Evolutionary conservation across 257 asterid species (phyloP).

Genomic region (Phtheirospermum japonicum): DNA sequence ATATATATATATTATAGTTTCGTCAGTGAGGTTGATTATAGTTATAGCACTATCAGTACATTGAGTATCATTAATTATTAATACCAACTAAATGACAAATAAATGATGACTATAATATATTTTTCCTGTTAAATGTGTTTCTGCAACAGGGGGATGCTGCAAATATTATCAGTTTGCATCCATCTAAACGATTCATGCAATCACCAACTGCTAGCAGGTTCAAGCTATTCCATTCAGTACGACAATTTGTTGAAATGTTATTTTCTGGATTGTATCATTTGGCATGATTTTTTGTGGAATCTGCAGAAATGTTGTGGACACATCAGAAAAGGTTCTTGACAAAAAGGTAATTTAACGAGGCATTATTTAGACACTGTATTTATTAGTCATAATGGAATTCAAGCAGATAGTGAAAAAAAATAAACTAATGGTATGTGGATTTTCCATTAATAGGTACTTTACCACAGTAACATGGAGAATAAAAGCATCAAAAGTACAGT

Average conservation of each 20-base stretch:
- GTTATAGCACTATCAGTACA: slow-evolving; percentile 3
- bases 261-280: slow-evolving; percentile 5
- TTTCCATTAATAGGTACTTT: slow-evolving; percentile 38
- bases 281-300: slow-evolving; percentile 27
- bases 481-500: slow-evolving; percentile 28
- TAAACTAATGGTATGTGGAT: slow-evolving; percentile 14
- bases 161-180: slow-evolving; percentile 41
- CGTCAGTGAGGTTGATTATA: slow-evolving; percentile 18
- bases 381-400: slow-evolving; percentile 18
- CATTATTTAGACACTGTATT: neutral
- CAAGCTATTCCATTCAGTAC: slow-evolving; percentile 25
- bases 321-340: slow-evolving; percentile 38
- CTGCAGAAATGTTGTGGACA: slow-evolving; percentile 54
- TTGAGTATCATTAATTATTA: slow-evolving; percentile 11
- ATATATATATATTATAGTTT: slow-evolving; percentile 1
- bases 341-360: slow-evolving; percentile 45
- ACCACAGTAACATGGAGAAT: slow-evolving; percentile 33
- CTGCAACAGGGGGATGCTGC: slow-evolving; percentile 44
- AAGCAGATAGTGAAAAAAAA: slow-evolving; percentile 18
- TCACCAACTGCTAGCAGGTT: slow-evolving; percentile 57
- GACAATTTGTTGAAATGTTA: slow-evolving; percentile 19
- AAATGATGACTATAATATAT: slow-evolving; percentile 1
- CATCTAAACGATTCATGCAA: slow-evolving; percentile 55
- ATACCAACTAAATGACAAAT: slow-evolving; percentile 5
- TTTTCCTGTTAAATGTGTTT: slow-evolving; percentile 16